Evolutionary conservation across 306 rosid genomes (phyloP), one percentile per base, ranked within the genome.

Genomic region (Trifolium dubium): DNA sequence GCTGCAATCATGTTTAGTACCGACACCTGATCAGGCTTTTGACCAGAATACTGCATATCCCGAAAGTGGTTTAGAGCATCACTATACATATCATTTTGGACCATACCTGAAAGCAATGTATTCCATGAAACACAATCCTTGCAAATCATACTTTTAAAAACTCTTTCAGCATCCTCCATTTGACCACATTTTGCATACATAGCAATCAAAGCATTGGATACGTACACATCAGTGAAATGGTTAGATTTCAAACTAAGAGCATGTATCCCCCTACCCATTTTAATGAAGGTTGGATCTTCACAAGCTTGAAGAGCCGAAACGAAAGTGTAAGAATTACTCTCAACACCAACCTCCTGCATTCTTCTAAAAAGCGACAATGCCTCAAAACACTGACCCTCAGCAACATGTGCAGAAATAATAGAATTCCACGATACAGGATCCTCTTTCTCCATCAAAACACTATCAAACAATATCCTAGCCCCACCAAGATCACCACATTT

Each of bases 231-330:
- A 63, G 75, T 68, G 47, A 32, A 28, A 59, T 82, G 75, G 64
- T 82, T 71, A n/a, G 83, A 73, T 79, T 80, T 91, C 79, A 88
- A 82, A 11, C 81, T 70, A 10, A 69, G 67, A 64, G 86, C 86
- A 79, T 91, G 97, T 31, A 88, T 83, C 85, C 81, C 90, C 94
- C 29, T 84, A 23, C 92, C 94, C 28, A 69, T 31, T 63, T 83
- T 88, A 61, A 60, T 31, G 73, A 76, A 81, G 46, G 65, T 49
- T 1, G 89, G 76, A 79, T 77, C 68, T 54, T 85, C 93, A 40
- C 97, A 91, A 32, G 90, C 88, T 71, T 88, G 92, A 71, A 91
- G 92, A 62, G 87, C 90, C 18, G 93, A 87, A 17, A 87, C 97
- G 13, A 73, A 85, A 49, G 94, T 80, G 65, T 87, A 91, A 0